Evolutionary conservation across 2,329 filamentous ascomycete species (phyloP).

Genomic region (Talaromyces pinophilus): DNA sequence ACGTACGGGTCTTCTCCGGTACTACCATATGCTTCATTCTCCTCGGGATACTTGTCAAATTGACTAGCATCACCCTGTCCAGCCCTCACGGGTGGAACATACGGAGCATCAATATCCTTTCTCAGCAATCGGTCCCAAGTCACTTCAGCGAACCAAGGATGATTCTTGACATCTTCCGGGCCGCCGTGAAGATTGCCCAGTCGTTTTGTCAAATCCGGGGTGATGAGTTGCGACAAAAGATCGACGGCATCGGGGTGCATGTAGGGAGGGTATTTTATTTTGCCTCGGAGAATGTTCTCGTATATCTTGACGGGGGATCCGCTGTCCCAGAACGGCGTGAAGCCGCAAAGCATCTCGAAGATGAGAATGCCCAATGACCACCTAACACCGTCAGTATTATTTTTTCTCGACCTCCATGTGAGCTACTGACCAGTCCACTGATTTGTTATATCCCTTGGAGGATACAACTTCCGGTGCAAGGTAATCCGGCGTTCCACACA

Average conservation of each 20-base stretch:
- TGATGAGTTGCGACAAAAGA: constrained; percentile 88
- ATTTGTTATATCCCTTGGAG: constrained; percentile 99
- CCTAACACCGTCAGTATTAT: constrained; percentile 54
- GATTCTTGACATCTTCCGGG: constrained; percentile 87
- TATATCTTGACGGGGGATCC: constrained; percentile 99
- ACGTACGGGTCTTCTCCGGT: constrained; percentile 83
- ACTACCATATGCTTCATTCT: constrained; percentile 86
- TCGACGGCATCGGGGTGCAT: constrained; percentile 94
- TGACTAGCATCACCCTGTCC: constrained; percentile 94
- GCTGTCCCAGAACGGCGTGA: constrained; percentile 98
- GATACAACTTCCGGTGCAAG: constrained; percentile 97
- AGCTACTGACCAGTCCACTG: constrained; percentile 83
- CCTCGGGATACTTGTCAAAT: constrained; percentile 97
- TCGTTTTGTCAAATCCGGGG: constrained; percentile 89
- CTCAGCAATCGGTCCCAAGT: constrained; percentile 93
- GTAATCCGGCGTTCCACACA: constrained; percentile 97
- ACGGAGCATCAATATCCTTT: constrained; percentile 97
- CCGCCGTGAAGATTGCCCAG: constrained; percentile 92
- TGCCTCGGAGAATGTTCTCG: constrained; percentile 95
- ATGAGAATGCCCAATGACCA: constrained; percentile 98
- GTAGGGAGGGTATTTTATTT: constrained; percentile 95
- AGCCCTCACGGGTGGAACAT: constrained; percentile 91
- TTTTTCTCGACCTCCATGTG: no score
- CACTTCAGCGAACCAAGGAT: constrained; percentile 95
- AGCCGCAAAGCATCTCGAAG: constrained; percentile 99